Base-by-base conservation (phyloP, 139 green algal genomes). In the Marvania coccoides region DNA sequence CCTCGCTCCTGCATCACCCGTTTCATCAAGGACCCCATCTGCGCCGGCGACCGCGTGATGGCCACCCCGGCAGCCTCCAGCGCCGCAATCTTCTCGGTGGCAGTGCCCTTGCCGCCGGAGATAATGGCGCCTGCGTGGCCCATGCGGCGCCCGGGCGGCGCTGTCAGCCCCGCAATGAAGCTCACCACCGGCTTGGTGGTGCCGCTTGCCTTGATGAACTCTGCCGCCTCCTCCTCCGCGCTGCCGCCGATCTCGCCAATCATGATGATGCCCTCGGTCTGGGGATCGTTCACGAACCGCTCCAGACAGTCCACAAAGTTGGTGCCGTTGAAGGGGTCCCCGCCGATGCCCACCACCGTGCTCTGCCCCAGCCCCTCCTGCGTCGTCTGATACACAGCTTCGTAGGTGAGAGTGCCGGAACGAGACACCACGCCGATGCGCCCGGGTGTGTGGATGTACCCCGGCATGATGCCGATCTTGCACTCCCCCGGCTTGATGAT, bases 271-370 rank as follows among this genome's bases (percentile, higher is more conserved):
- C 91, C 91, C 70, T 94, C 86, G 0, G 90, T 96, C 82, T 98
- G 79, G 0, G 88, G 89, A 72, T 99, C 94, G 9, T 91, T 86
- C 1, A 99, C 89, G 71, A 99, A 99, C 26, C 63, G 58, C 74
- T 97, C 83, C 40, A 99, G 67, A 80, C 91, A 97, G 81, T 99
- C 94, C 4, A 99, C 87, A 79, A 99, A 99, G 83, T 99, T 97
- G 46, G 94, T 99, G 62, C 91, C 91, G 63, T 96, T 95, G 84
- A 95, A 96, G 53, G 90, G 88, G 76, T 96, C 89, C 8, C 89
- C 90, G 33, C 86, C 88, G 63, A 96, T 96, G 69, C 88, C 89
- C 47, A 84, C 94, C 58, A 96, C 92, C 12, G 94, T 99, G 37
- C 85, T 95, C 73, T 99, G 94, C 19, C 94, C 94, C 61, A 99